Base-by-base conservation (phyloP, 306 rosid species). In the Rubus idaeus region DNA sequence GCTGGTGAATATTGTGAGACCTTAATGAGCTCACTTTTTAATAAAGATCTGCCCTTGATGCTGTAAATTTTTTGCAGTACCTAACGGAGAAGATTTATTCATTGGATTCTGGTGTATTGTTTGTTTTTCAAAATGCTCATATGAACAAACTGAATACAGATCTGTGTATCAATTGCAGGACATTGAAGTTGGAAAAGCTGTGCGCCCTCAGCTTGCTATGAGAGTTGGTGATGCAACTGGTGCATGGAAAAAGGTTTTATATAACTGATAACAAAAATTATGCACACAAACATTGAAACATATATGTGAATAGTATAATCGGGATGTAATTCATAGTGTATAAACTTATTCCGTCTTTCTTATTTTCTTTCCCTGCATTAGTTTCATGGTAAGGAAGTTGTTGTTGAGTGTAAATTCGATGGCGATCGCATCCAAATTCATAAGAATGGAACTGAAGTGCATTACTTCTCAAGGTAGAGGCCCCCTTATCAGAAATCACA, bases 391-490 rank as follows among this genome's bases (percentile, higher is more conserved):
- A 94, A 92, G 87, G 93, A 92, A 88, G 91, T 92, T 77, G 85
- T 94, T 70, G 91, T 84, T 7, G 98, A 94, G 80, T 89, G 98
- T 91, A 94, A 94, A 82, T 90, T 94, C 70, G 98, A 94, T 68
- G 98, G 98, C 10, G 98, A 94, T 71, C 98, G 98, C 60, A 92
- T 92, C 78, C 98, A 94, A 87, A 89, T 94, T 84, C 97, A 94
- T 84, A 94, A 94, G 87, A 94, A 90, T 76, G 93, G 93, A 88
- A 82, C 83, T 5, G 93, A 92, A 77, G 79, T 91, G 83, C 91
- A 90, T 79, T 94, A 85, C 83, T 94, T 89, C 84, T 94, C 98
- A 67, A 91, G 98, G 98, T 82, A 86, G 67, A 82, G 87, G 68
- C 73, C 65, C 49, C 1, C 70, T 64, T 50, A 44, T 75, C 35